Percentiles rank a stretch among this genome's conserved stretches.
Conservation (phyloP, 176 grass and related monocot genomes). For the Chloris gayana region DNA sequence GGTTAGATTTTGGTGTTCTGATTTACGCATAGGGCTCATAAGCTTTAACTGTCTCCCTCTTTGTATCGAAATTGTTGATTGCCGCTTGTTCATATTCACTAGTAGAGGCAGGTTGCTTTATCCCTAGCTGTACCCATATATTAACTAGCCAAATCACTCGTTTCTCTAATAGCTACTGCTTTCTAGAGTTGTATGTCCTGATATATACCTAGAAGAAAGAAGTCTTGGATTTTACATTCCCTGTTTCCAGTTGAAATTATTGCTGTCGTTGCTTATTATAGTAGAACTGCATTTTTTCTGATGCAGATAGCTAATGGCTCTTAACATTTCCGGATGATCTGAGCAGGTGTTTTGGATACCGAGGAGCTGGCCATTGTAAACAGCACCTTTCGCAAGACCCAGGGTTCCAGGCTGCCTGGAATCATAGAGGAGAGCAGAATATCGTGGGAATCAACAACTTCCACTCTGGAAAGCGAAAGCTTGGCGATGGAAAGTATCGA, state of each 20-base stretch:
- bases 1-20: neutral
- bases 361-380: conserved; percentile 79
- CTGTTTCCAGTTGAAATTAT: neutral
- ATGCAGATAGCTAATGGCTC: neutral
- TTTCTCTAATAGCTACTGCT: neutral
- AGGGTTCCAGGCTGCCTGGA: conserved; percentile 48
- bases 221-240: neutral
- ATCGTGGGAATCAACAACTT: conserved; percentile 66
- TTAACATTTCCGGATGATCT: conserved; percentile 10
- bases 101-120: neutral
- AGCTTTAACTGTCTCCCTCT: neutral
- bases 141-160: neutral
- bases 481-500: conserved; percentile 69
- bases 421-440: conserved; percentile 71
- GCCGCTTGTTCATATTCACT: neutral
- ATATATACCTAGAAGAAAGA: neutral
- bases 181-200: neutral
- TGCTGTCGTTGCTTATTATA: neutral
- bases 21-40: neutral
- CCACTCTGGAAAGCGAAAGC: conserved; percentile 57
- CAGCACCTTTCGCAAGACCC: conserved; percentile 57
- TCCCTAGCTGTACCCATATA: neutral
- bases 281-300: neutral
- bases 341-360: conserved; percentile 72
- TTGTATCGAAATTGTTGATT: neutral